Evolutionary conservation across 75 land plant species (phyloP).

Genomic region (Cunninghamia lanceolata): DNA sequence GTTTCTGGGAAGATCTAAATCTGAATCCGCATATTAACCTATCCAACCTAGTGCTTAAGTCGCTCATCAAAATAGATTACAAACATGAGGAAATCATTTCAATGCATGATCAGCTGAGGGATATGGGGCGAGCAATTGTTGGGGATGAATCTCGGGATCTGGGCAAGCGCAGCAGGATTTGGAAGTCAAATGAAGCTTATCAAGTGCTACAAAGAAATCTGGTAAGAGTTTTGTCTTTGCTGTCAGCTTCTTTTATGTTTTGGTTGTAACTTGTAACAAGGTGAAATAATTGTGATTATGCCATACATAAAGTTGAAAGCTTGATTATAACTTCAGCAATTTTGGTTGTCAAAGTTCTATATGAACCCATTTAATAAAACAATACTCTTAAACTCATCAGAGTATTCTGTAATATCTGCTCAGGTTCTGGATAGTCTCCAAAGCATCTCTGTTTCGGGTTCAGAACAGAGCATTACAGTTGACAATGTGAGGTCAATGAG

Average conservation of each 20-base stretch:
- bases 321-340: not conserved
- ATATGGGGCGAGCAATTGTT: not conserved
- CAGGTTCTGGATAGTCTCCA: not conserved
- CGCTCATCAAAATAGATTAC: not conserved
- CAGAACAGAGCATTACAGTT: not conserved
- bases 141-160: constrained; percentile 1
- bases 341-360: not conserved
- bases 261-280: not conserved
- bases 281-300: not conserved
- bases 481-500: not conserved
- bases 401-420: not conserved
- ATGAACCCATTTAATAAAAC: not conserved
- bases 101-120: not conserved
- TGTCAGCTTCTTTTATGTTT: not conserved
- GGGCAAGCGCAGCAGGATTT: not conserved
- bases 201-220: not conserved
- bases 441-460: not conserved
- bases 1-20: not conserved
- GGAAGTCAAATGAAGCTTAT: not conserved
- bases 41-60: not conserved
- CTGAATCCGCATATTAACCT: not conserved
- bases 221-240: not conserved
- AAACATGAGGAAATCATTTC: not conserved
- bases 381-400: not conserved
- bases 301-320: not conserved